Evolutionary conservation across 306 rosid species (phyloP), one percentile per base, ranked within the genome.

Genomic region (Lupinus albus): DNA sequence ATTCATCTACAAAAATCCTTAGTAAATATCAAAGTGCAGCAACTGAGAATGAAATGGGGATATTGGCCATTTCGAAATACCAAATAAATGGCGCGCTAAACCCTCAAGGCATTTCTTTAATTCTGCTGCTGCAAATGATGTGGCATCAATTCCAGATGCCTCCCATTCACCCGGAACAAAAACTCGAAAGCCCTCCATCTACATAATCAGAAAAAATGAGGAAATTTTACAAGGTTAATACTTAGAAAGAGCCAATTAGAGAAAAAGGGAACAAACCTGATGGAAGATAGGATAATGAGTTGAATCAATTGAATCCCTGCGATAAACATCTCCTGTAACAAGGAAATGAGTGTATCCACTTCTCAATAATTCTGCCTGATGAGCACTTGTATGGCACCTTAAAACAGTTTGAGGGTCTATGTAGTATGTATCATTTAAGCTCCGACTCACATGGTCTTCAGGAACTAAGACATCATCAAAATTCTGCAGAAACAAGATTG

Each of bases 401-500:
- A 94, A 82, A 76, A 94, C 95, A 30, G 96, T 82, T 80, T 81
- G 84, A 45, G 91, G 76, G 81, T 90, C 95, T 54, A 86, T 15
- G 49, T 94, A 90, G 73, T 94, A 90, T 5, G 97, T 94, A 73
- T 94, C 99, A 61, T 94, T 94, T 68, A 86, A 90, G 80, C 97
- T 94, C 76, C 99, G 85, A 64, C 97, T 90, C 45, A 90, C 92
- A 64, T 90, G 97, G 73, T 94, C 99, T 57, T 79, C 84, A 67
- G 97, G 99, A 85, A 94, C 99, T 80, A 94, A 82, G 62, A 94
- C 97, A 82, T 94, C 97, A 78, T 94, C 99, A 80, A 94, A 94
- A 85, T 94, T 94, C 97, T 94, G 91, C 76, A 80, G 72, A 39
- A 70, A 76, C 46, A 65, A 60, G 42, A 72, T 41, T 14, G 39